Conservation (phyloP, 345 rosid genomes). For the Eucalyptus caleyi region DNA sequence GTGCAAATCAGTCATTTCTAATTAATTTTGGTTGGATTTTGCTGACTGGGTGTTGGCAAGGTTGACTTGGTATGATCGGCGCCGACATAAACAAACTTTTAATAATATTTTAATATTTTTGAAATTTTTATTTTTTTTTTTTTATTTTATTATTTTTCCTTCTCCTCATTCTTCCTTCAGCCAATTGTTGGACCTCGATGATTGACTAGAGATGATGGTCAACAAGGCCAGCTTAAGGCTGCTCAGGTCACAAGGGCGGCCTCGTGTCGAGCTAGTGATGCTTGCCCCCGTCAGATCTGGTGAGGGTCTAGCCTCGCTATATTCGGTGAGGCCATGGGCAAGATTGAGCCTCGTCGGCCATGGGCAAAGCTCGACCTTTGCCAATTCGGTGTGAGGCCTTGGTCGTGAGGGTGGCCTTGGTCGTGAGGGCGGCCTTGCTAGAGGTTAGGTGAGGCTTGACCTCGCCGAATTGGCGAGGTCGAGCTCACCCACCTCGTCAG, state of each 20-base stretch:
- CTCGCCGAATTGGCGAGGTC: accelerated
- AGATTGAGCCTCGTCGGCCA: too few species aligned
- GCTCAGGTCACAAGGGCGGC: accelerated
- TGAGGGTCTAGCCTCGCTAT: accelerated
- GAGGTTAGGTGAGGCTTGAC: too few species aligned
- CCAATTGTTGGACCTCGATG: accelerated
- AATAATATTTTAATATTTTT: too few species aligned
- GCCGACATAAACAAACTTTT: accelerated
- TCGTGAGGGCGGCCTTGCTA: accelerated
- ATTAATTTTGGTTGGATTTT: too few species aligned
- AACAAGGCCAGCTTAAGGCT: too few species aligned
- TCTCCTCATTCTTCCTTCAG: too few species aligned
- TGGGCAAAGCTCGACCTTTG: too few species aligned
- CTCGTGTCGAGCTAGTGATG: accelerated
- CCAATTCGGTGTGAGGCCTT: accelerated
- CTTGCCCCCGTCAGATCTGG: accelerated
- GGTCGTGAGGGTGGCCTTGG: too few species aligned
- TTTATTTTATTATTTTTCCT: too few species aligned
- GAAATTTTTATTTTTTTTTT: too few species aligned
- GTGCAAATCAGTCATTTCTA: accelerated
- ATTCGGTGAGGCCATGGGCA: too few species aligned
- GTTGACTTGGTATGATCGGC: accelerated
- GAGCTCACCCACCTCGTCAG: accelerated
- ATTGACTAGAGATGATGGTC: accelerated
- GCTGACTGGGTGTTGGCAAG: accelerated